Conservation (phyloP, 305 asterid species). For the Fraxinus velutina region DNA sequence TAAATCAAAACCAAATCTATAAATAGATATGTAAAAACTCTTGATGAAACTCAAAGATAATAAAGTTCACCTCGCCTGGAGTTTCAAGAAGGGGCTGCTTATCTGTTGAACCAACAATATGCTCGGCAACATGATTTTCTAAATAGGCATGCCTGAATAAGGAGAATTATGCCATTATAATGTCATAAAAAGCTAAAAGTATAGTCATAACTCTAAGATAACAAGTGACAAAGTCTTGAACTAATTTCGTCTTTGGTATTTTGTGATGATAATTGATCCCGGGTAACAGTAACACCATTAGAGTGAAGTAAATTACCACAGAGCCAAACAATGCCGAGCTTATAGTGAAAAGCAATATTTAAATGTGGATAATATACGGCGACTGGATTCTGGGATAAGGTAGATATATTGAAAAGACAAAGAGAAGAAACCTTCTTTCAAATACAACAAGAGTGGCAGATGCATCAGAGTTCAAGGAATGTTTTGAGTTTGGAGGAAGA, state of each 20-base stretch:
- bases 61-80: slow-evolving; percentile 70
- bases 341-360: not conserved
- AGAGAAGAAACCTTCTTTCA: slow-evolving; percentile 69
- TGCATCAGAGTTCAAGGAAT: slow-evolving; percentile 50
- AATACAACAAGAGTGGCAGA: slow-evolving; percentile 62
- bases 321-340: not conserved
- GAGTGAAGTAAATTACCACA: not conserved
- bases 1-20: not conserved
- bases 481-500: slow-evolving; percentile 77
- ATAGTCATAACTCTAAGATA: not conserved
- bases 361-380: not conserved
- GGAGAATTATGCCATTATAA: slow-evolving; percentile 12
- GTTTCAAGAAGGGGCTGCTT: slow-evolving; percentile 82
- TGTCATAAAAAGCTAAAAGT: not conserved
- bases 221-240: not conserved
- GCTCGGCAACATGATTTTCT: slow-evolving; percentile 47
- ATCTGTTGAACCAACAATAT: slow-evolving; percentile 67
- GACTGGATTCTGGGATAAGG: slow-evolving; percentile 4
- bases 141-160: slow-evolving; percentile 58
- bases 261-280: slow-evolving; percentile 2
- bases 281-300: not conserved
- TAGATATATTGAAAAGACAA: slow-evolving; percentile 6
- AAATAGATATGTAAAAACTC: not conserved
- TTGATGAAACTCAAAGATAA: not conserved
- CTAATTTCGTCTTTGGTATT: not conserved